phyloP scores from a whole-genome alignment of 352 stramenopile species.

The Blastocystis sp. region DNA sequence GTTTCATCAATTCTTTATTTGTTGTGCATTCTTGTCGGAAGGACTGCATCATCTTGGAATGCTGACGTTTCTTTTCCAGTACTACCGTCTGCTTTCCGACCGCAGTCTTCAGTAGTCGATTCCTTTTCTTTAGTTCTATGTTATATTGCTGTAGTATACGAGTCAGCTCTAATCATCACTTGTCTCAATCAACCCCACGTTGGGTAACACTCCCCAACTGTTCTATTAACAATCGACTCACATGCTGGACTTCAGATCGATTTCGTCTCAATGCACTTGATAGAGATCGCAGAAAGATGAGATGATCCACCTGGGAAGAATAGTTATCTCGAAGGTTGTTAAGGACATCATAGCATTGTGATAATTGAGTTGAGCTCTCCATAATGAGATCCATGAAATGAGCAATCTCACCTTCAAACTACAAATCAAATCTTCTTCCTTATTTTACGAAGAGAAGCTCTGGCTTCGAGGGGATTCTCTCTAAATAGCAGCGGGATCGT shows the following conservation, averaged over 20 bases:
- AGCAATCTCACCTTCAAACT: constrained; percentile 54
- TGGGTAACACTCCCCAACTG: background rate
- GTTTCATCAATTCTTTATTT: constrained; percentile 51
- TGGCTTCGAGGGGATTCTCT: constrained; percentile 24
- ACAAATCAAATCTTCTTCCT: background rate
- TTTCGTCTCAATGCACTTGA: background rate
- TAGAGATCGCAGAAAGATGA: constrained; percentile 16
- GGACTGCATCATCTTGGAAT: constrained; percentile 38
- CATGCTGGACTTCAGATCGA: background rate
- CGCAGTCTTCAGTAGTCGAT: background rate
- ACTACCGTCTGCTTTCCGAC: background rate
- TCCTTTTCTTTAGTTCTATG: constrained; percentile 53
- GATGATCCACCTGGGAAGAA: background rate
- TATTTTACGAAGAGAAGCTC: constrained; percentile 34
- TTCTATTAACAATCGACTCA: background rate
- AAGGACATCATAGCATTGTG: constrained; percentile 36
- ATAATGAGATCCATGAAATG: constrained; percentile 36
- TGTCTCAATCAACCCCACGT: background rate
- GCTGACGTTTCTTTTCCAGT: constrained; percentile 27
- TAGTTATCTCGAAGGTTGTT: constrained; percentile 5
- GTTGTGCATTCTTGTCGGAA: constrained; percentile 39
- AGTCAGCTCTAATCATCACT: background rate
- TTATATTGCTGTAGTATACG: constrained; percentile 23
- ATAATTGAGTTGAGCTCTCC: constrained; percentile 1
- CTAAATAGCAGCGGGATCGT: background rate